Conservation (phyloP, 352 stramenopile species). For the Globisporangium radiosum region DNA sequence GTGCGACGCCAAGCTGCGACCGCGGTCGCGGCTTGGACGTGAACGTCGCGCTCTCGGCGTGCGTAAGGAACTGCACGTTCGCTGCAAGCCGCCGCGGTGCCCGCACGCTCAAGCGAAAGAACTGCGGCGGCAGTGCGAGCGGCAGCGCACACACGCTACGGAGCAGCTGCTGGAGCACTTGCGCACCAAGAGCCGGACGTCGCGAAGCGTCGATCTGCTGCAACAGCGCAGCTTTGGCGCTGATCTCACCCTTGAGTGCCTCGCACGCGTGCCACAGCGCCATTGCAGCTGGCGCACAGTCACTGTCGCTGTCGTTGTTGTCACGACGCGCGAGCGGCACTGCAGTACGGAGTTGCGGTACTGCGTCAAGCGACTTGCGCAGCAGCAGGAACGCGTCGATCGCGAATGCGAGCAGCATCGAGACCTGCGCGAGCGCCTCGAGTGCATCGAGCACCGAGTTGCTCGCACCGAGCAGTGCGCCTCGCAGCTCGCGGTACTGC, state of each 20-base stretch:
- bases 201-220: slow-evolving; percentile 13
- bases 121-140: slow-evolving; percentile 23
- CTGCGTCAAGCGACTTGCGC: not conserved
- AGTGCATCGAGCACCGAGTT: slow-evolving; percentile 21
- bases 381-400: slow-evolving; percentile 29
- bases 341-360: too few relatives aligned
- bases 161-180: slow-evolving; percentile 34
- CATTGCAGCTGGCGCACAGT: not conserved
- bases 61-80: slow-evolving; percentile 43
- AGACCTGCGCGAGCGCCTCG: slow-evolving; percentile 18
- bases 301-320: too few relatives aligned
- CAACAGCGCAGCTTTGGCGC: slow-evolving; percentile 6
- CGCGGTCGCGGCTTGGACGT: slow-evolving; percentile 37
- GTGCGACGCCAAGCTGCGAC: slow-evolving; percentile 40
- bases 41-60: slow-evolving; percentile 31
- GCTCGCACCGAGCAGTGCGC: slow-evolving; percentile 22
- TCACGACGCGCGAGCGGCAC: not conserved
- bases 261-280: slow-evolving; percentile 4
- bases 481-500: slow-evolving; percentile 22
- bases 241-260: slow-evolving; percentile 12
- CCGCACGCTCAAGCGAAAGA: slow-evolving; percentile 33
- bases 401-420: slow-evolving; percentile 21
- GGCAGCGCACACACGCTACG: slow-evolving; percentile 22
- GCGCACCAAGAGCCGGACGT: slow-evolving; percentile 22
- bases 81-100: slow-evolving; percentile 17